Percentiles rank a stretch among this genome's conserved stretches.
These are phyloP conservation scores for Epichloe sylvatica DNA, from an alignment of 2,329 filamentous ascomycete genomes.

Conservation along the genomic window DNA sequence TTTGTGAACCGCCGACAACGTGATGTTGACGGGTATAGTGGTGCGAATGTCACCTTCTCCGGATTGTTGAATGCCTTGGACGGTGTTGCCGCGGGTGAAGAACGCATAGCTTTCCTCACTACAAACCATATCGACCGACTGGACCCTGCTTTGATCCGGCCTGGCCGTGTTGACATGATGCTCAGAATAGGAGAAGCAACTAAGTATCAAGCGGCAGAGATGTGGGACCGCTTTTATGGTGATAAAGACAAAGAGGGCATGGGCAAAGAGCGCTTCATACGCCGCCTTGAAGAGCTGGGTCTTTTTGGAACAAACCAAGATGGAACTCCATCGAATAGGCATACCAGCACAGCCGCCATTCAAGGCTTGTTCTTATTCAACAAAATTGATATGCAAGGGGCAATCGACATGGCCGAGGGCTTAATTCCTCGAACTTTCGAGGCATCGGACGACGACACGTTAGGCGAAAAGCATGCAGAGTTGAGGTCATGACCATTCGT, in stretches of 20 bases:
- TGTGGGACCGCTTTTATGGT: conserved; percentile 94
- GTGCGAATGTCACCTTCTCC: conserved; percentile 86
- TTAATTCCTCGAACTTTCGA: conserved; percentile 46
- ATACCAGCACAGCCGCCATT: conserved; percentile 76
- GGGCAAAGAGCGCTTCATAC: conserved; percentile 55
- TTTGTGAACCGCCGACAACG: conserved; percentile 68
- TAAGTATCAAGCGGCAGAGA: conserved; percentile 64
- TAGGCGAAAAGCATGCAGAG: background rate
- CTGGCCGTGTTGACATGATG: conserved; percentile 88
- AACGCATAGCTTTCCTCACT: conserved; percentile 84
- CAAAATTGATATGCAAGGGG: conserved; percentile 79
- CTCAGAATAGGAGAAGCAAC: conserved; percentile 80
- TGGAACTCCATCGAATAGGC: conserved; percentile 30
- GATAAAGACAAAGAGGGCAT: conserved; percentile 55
- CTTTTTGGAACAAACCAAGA: conserved; percentile 48
- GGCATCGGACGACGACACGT: conserved; percentile 20
- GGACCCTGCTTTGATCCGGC: conserved; percentile 77
- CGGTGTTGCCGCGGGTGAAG: conserved; percentile 86
- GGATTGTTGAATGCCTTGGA: conserved; percentile 77
- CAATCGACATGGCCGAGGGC: conserved; percentile 64
- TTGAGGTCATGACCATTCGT: background rate
- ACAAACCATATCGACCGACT: conserved; percentile 88
- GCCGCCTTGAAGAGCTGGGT: conserved; percentile 53
- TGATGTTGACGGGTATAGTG: conserved; percentile 70
- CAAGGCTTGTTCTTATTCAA: conserved; percentile 94